Percentiles rank a stretch among this genome's conserved stretches.
Conservation (phyloP, 257 asterid species). For the Solanum appendiculatum region DNA sequence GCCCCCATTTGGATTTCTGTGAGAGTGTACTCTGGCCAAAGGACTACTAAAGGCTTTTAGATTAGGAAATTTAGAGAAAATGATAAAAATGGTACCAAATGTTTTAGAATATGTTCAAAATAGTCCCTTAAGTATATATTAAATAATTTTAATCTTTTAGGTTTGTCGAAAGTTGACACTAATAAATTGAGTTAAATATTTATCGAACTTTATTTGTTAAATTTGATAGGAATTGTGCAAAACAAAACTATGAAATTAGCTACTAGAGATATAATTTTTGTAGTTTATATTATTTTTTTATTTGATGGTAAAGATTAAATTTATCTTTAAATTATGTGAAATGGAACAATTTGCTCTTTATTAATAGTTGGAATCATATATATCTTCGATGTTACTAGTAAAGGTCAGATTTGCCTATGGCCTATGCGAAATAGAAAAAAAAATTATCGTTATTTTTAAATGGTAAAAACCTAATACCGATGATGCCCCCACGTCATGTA, state of each 20-base stretch:
- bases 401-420: not conserved
- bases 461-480: no score
- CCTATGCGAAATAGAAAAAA: not conserved
- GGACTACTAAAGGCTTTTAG: not conserved
- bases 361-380: not conserved
- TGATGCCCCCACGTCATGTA: no score
- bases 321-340: not conserved
- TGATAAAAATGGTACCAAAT: not conserved
- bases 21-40: not conserved
- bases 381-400: not conserved
- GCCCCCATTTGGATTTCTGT: conserved; percentile 43
- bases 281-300: not conserved
- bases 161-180: not conserved
- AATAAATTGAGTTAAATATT: not conserved
- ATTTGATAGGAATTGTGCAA: not conserved
- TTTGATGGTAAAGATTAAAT: not conserved
- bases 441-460: no score
- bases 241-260: not conserved
- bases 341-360: not conserved
- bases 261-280: not conserved
- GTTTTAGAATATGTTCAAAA: not conserved
- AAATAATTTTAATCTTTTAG: not conserved
- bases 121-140: not conserved
- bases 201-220: not conserved
- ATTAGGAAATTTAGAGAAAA: not conserved